A percentile compares a stretch with the other conserved stretches of the same genome.
These are phyloP conservation scores for Sporothrix phasma DNA, from an alignment of 2,329 filamentous ascomycete species.

Conservation along the genomic window DNA sequence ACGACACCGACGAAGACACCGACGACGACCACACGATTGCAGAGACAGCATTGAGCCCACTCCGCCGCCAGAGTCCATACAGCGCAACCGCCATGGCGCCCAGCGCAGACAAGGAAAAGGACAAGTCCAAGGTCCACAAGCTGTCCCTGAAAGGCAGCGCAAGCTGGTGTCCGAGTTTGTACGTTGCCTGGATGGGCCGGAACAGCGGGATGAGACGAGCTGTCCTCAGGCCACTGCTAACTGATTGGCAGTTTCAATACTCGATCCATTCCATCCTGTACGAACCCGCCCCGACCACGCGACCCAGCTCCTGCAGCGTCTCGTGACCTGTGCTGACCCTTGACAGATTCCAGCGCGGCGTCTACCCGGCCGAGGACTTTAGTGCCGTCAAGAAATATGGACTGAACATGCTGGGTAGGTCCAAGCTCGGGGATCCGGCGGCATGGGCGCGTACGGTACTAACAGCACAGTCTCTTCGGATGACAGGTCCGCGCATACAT, in stretches of 20 bases:
- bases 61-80: not conserved
- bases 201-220: not conserved
- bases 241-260: constrained; percentile 67
- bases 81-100: constrained; percentile 15
- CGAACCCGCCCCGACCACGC: constrained; percentile 21
- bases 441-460: too few species aligned
- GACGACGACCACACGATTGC: not conserved
- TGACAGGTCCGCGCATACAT: constrained; percentile 98
- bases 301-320: too few species aligned
- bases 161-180: constrained; percentile 95
- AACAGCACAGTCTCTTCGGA: constrained; percentile 67
- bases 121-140: constrained; percentile 89
- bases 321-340: not conserved
- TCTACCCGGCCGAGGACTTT: constrained; percentile 93
- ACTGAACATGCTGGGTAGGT: constrained; percentile 77
- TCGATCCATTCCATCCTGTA: constrained; percentile 95
- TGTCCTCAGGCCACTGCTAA: not conserved
- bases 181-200: constrained; percentile 29
- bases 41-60: not conserved
- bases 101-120: constrained; percentile 35
- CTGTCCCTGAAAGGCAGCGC: constrained; percentile 75
- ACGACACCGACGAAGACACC: not conserved
- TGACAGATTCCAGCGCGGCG: constrained; percentile 68
- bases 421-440: not conserved
- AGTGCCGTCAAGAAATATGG: constrained; percentile 98